These are phyloP conservation scores for Paecilomyces niveus DNA, from an alignment of 2,329 filamentous ascomycete species.

Conservation along the genomic window DNA sequence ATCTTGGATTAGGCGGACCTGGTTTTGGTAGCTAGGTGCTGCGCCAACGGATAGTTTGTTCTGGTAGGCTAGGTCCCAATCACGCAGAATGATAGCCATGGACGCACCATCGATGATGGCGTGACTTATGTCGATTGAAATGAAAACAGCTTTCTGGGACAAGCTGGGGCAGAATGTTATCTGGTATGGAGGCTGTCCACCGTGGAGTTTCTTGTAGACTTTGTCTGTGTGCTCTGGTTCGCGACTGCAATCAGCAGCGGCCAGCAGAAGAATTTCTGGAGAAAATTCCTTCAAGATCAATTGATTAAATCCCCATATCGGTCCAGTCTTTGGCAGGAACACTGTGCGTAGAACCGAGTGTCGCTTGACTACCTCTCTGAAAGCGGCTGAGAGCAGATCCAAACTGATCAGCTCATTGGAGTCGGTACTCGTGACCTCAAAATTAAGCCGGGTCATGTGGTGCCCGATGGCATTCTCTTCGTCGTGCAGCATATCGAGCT, in stretches of 20 bases:
- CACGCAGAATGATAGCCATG: slow-evolving; percentile 30
- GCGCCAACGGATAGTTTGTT: slow-evolving; percentile 11
- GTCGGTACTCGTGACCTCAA: not conserved
- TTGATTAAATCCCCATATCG: no score
- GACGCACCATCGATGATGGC: slow-evolving; percentile 38
- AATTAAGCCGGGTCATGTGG: not conserved
- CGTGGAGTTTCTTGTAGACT: not conserved
- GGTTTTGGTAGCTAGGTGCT: not conserved
- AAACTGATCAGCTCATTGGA: not conserved
- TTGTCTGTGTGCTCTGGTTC: not conserved
- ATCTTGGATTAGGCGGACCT: no score
- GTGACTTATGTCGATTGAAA: slow-evolving; percentile 38
- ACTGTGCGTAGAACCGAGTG: slow-evolving; percentile 1
- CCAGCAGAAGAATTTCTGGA: no score
- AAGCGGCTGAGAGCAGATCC: not conserved
- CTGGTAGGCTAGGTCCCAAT: slow-evolving; percentile 30
- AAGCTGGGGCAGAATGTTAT: not conserved
- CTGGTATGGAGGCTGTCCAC: not conserved
- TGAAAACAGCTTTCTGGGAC: slow-evolving; percentile 15
- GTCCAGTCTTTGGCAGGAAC: not conserved
- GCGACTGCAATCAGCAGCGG: not conserved
- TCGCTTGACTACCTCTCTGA: slow-evolving; percentile 1
- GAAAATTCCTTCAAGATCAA: no score
- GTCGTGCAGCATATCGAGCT: slow-evolving; percentile 11
- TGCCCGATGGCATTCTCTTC: slow-evolving; percentile 3